Base-by-base conservation (phyloP, 139 green algal genomes). In the Volvox africanus region DNA sequence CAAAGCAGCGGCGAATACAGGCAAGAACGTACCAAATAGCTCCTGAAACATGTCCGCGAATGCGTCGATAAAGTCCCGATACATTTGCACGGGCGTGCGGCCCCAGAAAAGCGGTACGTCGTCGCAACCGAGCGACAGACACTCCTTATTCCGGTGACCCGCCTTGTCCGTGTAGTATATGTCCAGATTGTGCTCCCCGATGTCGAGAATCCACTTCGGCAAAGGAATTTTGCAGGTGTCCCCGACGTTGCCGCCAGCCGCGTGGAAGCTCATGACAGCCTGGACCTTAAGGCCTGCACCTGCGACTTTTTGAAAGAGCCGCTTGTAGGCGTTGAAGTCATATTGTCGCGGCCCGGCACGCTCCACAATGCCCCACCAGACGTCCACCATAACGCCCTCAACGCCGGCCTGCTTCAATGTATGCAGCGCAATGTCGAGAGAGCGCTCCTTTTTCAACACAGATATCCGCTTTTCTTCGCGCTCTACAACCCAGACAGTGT, bases 401-500 rank as follows among this genome's bases (percentile, higher is more conserved):
- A 99, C 94, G 17, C 97, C 97, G 0, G 97, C 96, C n/a, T 97
- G 92, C 69, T 97, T 96, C 20, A 99, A 92, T 71, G 96, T 97
- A 76, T 97, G 94, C 85, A 99, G 92, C 21, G 96, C 97, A 18
- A 98, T 96, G 84, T 97, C 95, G 75, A 99, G 93, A 0, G 95
- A 96, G 50, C 95, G 93, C 87, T 97, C 97, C n/a, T 97, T 96
- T 89, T 98, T 99, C 0, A 99, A 92, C 68, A 98, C 92, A 0
- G 95, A 94, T 35, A 95, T 91, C 79, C 91, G 92, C 37, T 86
- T 93, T 61, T 94, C 95, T 17, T 99, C 96, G 17, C 95, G 93
- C 88, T 99, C 96, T 67, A 99, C 94, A 6, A 99, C 97, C 94
- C 97, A 98, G 5, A 99, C 97, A 36, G 97, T 99, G 92, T 99